Base-by-base conservation (phyloP, 148 eudicot species). In the Silene conica region DNA sequence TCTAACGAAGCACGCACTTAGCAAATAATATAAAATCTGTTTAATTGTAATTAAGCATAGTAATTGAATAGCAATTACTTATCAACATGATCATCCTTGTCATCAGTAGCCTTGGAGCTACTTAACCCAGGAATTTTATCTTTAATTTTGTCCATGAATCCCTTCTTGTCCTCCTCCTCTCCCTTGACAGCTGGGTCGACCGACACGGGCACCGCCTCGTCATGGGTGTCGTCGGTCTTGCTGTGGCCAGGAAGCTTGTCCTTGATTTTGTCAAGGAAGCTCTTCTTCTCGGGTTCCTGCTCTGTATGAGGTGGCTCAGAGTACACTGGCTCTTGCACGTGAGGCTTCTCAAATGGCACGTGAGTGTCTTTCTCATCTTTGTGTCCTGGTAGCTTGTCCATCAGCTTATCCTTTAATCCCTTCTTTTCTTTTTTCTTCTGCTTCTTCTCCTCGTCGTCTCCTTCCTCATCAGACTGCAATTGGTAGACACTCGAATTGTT, bases 381-480 rank as follows among this genome's bases (percentile, higher is more conserved):
- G 19, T 80, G 60, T 5, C 76, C 80, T 50, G 77, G 81, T 0
- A 76, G 18, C 21, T 83, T 79, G 19, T 83, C 80, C 68, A 70
- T 34, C 0, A 80, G 20, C 71, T 82, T 80, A 26, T 85, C 83
- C 23, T 79, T 85, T 34, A 83, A 48, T 9, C 79, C 74, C 61
- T 45, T 66, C 76, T 83, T 80, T 70, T 81, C 79, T 71, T 55
- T 75, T 71, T 59, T 84, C 71, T 68, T 82, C 69, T 68, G 77
- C 64, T 78, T 81, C 46, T 63, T 76, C 2, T 72, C 84, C n/a
- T 75, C 86, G 14, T 62, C 86, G 22, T 68, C 81, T 58, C 82
- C 89, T 68, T 87, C 87, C 16, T 86, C 89, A 25, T 87, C 86
- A 4, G 87, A 88, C 92, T 88, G 87, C 76, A 82, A 63, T 31